phyloP scores from a whole-genome alignment of 441 rosid species.

The Macaranga tanarius region DNA sequence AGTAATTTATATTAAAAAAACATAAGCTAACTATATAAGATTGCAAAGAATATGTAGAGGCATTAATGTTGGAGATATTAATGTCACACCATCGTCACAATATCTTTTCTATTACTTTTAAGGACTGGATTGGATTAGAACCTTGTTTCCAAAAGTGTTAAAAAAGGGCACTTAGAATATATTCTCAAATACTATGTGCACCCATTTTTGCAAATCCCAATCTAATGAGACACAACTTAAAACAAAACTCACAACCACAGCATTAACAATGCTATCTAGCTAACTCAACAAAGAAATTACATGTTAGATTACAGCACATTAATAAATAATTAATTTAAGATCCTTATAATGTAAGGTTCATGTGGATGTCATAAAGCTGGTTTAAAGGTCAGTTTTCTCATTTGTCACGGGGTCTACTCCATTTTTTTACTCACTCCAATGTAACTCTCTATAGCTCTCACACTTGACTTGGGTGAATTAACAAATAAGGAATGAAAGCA shows the following conservation, averaged over 20 bases:
- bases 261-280: not conserved
- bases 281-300: no score
- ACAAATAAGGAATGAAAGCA: slow-evolving; percentile 18
- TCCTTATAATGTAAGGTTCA: no score
- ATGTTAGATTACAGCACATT: no score
- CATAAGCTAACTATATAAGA: not conserved
- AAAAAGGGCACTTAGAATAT: no score
- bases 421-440: slow-evolving; percentile 11
- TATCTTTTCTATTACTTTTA: not conserved
- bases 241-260: not conserved
- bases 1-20: no score
- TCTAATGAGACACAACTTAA: not conserved
- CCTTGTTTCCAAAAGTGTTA: not conserved
- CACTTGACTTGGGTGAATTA: not conserved
- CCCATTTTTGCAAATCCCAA: not conserved
- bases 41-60: not conserved
- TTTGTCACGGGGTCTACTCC: slow-evolving; percentile 18
- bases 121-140: not conserved
- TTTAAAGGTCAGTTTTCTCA: slow-evolving; percentile 2
- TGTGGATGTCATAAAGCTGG: not conserved
- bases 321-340: no score
- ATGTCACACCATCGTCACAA: not conserved
- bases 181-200: not conserved
- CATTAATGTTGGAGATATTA: not conserved
- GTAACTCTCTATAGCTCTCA: not conserved